Evolutionary conservation across 1,139 yeast species (phyloP), one percentile per base, ranked within the genome.

Genomic region (Suhomyces wounanorum): DNA sequence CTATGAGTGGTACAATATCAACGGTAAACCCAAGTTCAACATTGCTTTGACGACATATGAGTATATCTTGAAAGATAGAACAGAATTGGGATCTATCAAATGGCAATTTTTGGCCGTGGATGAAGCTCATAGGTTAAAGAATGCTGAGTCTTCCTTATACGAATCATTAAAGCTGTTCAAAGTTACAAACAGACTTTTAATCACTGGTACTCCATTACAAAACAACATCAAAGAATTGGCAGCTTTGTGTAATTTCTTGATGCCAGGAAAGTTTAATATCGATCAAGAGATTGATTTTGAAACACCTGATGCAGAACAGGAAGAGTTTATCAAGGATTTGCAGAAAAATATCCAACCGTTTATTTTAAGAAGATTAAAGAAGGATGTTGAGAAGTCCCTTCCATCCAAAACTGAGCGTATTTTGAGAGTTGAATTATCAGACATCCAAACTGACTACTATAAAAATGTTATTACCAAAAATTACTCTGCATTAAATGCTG

Each of bases 61-160:
- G 71, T 95, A 94, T 65, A 91, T 95, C 56, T 78, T 94, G 65
- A 94, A 94, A 63, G 99, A 94, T 67, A 78, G 91, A 48, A 59
- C 74, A 25, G 96, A 89, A 58, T 78, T 94, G 51, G 96, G 97
- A 3, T 67, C 82, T 23, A 81, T 95, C 52, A 88, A 82, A 66
- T 94, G 99, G 99, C 98, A 94, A 66, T 95, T 88, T 64, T 71
- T 95, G 62, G 99, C 99, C 1, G 98, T 95, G 38, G 99, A 95
- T 69, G 99, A 95, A 72, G 99, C 99, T 3, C 99, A 95, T 72
- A 81, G 99, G 63, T 78, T 95, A 63, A 95, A 95, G 61, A 95
- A 95, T 64, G 89, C 96, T 0, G 98, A 92, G 66, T 87, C 96
- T 35, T 92, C 98, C 0, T 73, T 95, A 45, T 94, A 94, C 64